These are phyloP conservation scores for Aureobasidium sp. DNA, from an alignment of 2,329 filamentous ascomycete genomes.

Conservation along the genomic window DNA sequence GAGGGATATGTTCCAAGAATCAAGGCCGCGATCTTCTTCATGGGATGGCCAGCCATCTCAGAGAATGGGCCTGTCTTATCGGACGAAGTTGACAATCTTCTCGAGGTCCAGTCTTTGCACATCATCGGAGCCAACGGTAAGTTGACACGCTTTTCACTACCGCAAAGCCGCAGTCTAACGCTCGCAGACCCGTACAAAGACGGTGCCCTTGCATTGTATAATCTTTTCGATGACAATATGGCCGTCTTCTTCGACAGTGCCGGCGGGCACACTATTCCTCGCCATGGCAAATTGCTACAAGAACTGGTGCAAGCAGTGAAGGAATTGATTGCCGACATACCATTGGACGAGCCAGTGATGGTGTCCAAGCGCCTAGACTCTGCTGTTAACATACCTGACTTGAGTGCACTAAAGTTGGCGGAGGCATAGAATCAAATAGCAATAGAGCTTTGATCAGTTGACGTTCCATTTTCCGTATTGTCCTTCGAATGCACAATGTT, in stretches of 20 bases:
- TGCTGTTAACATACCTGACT: not conserved
- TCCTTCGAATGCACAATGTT: not conserved
- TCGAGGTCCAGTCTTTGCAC: not conserved
- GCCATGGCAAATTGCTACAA: not conserved
- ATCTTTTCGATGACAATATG: slow-evolving; percentile 2
- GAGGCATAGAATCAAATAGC: not conserved
- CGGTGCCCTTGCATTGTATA: slow-evolving; percentile 3
- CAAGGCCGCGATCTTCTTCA: not conserved
- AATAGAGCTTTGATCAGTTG: not conserved
- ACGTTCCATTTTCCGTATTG: not conserved
- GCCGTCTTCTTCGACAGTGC: slow-evolving; percentile 1
- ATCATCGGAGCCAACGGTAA: not conserved
- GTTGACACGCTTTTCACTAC: not conserved
- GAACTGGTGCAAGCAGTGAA: not conserved
- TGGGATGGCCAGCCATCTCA: not conserved
- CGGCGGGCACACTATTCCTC: not conserved
- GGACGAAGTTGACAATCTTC: not conserved
- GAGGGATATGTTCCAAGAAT: not conserved
- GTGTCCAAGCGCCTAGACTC: not conserved
- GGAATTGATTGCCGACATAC: not conserved
- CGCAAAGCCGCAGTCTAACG: not conserved
- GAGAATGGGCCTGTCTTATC: not conserved
- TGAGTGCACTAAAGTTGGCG: not conserved
- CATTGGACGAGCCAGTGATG: not conserved
- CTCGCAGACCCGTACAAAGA: not conserved